Base-by-base conservation (phyloP, 2,329 filamentous ascomycete genomes). In the Microcyclospora pomicola region DNA sequence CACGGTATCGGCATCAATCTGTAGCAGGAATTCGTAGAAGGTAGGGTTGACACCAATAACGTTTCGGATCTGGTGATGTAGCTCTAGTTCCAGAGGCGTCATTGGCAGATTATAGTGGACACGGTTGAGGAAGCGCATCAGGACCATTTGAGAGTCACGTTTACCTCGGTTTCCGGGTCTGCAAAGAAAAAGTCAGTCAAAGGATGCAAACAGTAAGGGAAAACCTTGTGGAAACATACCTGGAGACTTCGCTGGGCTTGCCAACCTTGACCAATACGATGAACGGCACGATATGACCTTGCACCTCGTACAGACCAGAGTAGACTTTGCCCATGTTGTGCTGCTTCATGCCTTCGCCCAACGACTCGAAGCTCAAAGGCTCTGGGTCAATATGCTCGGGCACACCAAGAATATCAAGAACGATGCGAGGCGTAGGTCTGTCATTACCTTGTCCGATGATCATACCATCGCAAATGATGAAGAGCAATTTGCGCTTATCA, bases 301-400 rank as follows among this genome's bases (percentile, higher is more conserved):
- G 84, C 6, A 95, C 87, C 63, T 98, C 91, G 59, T 98, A 98
- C 5, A 98, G 70, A 55, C 91, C 91, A 14, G 91, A 95, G 64
- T 98, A 98, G 47, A 95, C 77, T 64, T 98, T 98, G 61, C 83
- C 91, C 88, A 96, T 96, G 62, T 98, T 98, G 69, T 96, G 91
- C 61, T 96, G 91, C 66, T 93, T 94, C 64, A 82, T 75, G 58
- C 91, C 91, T 63, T 96, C 88, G 42, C 91, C 91, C 28, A 98
- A 73, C 56, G 85, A 88, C 59, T 98, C 88, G 52, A 98, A 98
- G 69, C 86, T 95, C 41, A 98, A 71, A 2, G 91, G 85, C 59
- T 96, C 88, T 0, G 92, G 91, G 54, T 98, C 88, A 12, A 95
- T 82, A 2, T 80, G 83, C 50, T 95, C 87, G 2, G 86, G 82